Base-by-base conservation (phyloP, 805 yeast genomes). In the Wickerhamomyces silvicola region DNA sequence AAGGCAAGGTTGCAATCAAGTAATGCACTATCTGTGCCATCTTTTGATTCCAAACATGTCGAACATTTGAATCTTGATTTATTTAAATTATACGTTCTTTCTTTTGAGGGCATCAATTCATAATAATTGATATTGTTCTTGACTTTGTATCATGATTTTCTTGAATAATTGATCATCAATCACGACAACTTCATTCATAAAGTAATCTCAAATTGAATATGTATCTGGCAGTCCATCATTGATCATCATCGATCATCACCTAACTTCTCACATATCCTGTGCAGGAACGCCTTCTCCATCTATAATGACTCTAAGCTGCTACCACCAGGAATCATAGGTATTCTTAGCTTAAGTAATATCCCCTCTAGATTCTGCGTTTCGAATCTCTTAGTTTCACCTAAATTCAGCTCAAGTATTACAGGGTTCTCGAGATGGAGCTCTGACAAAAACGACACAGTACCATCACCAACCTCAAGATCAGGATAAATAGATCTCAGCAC, bases 21-120 rank as follows among this genome's bases (percentile, higher is more conserved):
- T 21, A 43, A 30, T 2, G 54, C 38, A 42, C 72, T 67, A 4
- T 46, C 35, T 0, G 24, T 32, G 1, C 83, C 83, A 36, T 68
- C 70, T 30, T 54, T 56, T 20, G 59, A 64, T 15, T 58, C 64
- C 39, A 72, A 70, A 46, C 84, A 78, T 1, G 78, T 74, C n/a
- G 68, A 70, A 48, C 83, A 78, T 4, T 55, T 43, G 38, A 66
- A 72, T 6, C 75, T 64, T 9, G 46, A 42, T 10, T 37, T 33
- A 6, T 59, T 38, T 39, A 68, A 69, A 10, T 54, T 52, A 1
- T 44, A 32, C 10, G 36, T 25, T 13, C 51, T 43, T 4, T 46
- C 48, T 4, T 36, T n/a, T 10, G 39, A 22, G 35, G 62, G 52
- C 34, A 52, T 52, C 3, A 45, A 37, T 7, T 33, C 42, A n/a